A percentile compares a stretch with the other conserved stretches of the same genome.
These are phyloP conservation scores for Chalciporus piperatus DNA, from an alignment of 768 basidiomycete species.

Conservation along the genomic window DNA sequence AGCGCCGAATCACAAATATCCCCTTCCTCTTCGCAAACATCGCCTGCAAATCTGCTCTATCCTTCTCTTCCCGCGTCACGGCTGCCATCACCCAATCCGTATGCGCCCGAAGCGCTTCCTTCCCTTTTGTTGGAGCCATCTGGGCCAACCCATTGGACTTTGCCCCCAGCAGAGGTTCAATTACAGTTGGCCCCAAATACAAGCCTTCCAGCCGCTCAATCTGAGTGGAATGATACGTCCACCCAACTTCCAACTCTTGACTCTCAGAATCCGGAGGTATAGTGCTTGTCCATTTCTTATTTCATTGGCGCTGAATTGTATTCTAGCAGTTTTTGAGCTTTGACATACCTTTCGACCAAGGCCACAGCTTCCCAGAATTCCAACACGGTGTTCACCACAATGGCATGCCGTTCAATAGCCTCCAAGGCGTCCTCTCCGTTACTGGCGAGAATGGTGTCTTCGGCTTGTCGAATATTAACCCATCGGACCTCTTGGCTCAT, in stretches of 20 bases:
- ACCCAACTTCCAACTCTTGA: neutral
- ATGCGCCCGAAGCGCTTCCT: slow-evolving; percentile 8
- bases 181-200: neutral
- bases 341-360: slow-evolving; percentile 11
- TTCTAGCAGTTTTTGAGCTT: slow-evolving; percentile 12
- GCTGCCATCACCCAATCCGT: slow-evolving; percentile 8
- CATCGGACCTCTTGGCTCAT: slow-evolving; percentile 28
- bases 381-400: neutral
- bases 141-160: neutral
- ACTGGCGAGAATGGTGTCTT: slow-evolving; percentile 37
- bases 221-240: slow-evolving; percentile 12
- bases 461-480: slow-evolving; percentile 33
- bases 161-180: slow-evolving; percentile 1
- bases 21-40: slow-evolving; percentile 16
- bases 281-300: neutral
- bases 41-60: neutral
- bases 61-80: slow-evolving; percentile 11
- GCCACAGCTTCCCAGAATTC: slow-evolving; percentile 3
- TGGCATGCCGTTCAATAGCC: slow-evolving; percentile 17
- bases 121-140: slow-evolving; percentile 1
- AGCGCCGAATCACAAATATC: slow-evolving; percentile 16
- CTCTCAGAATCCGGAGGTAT: slow-evolving; percentile 14
- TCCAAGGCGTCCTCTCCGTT: slow-evolving; percentile 31
- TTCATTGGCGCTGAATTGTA: neutral
- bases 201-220: neutral